Conservation (phyloP, 495 filamentous ascomycete genomes). For the Rostrohypoxylon terebratum region DNA sequence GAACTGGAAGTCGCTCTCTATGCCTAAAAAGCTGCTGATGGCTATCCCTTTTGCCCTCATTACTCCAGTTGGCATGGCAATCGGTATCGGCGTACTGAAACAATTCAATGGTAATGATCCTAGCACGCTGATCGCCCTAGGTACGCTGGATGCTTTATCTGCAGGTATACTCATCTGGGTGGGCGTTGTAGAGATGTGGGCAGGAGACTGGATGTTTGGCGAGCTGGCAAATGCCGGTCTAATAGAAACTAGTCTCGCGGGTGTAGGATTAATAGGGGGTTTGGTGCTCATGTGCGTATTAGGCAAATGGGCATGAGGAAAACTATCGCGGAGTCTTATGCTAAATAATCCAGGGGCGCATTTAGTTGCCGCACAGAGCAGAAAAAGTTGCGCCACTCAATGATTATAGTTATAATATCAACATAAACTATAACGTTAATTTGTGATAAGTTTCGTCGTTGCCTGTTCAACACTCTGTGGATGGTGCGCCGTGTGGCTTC, state of each 20-base stretch:
- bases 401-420: background rate
- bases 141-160: conserved; percentile 67
- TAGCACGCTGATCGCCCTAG: conserved; percentile 66
- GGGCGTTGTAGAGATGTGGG: conserved; percentile 70
- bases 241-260: conserved; percentile 47
- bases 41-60: conserved; percentile 64
- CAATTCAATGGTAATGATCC: conserved; percentile 68
- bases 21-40: conserved; percentile 59
- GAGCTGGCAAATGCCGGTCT: conserved; percentile 48
- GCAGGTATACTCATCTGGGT: conserved; percentile 72
- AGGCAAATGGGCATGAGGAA: conserved; percentile 59
- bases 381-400: background rate
- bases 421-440: background rate
- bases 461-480: background rate
- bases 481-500: too few species aligned
- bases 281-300: conserved; percentile 58
- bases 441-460: background rate
- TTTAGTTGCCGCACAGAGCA: background rate
- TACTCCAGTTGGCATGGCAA: conserved; percentile 70
- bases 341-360: background rate
- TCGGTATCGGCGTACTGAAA: conserved; percentile 66
- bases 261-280: conserved; percentile 48
- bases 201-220: conserved; percentile 65
- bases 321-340: too few species aligned
- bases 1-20: conserved; percentile 35